Evolutionary conservation across 257 asterid genomes (phyloP).

Genomic region (Capsicum rhomboideum): DNA sequence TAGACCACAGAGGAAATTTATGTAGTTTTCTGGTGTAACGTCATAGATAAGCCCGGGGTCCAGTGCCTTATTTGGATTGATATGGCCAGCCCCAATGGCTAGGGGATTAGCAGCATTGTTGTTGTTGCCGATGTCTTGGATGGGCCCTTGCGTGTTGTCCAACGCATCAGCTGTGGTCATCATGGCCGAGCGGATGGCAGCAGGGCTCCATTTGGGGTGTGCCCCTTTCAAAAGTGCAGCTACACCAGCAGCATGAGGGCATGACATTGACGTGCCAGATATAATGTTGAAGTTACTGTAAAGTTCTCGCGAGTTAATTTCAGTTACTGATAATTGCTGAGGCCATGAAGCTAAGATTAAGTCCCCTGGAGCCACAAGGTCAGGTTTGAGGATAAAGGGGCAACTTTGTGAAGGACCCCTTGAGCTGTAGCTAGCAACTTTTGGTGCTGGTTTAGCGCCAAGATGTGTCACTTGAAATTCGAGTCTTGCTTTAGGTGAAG

Average conservation of each 20-base stretch:
- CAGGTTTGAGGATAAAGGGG: conserved; percentile 55
- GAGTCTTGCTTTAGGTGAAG: conserved; percentile 32
- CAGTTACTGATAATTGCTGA: not conserved
- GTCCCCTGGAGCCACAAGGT: conserved; percentile 52
- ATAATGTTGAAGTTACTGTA: conserved; percentile 39
- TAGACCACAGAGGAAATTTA: conserved; percentile 39
- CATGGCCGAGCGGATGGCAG: conserved; percentile 60
- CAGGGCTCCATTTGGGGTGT: conserved; percentile 59
- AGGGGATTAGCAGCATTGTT: conserved; percentile 37
- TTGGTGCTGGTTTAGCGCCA: conserved; percentile 48
- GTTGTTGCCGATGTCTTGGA: conserved; percentile 25
- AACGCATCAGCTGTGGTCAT: conserved; percentile 46
- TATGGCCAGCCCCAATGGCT: conserved; percentile 63
- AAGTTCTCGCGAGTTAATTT: conserved; percentile 13
- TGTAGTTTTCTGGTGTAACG: conserved; percentile 25
- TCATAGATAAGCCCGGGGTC: conserved; percentile 66
- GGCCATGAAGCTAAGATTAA: conserved; percentile 63
- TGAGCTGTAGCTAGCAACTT: conserved; percentile 57
- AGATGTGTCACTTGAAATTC: conserved; percentile 31
- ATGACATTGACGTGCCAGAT: conserved; percentile 75
- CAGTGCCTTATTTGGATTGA: conserved; percentile 53
- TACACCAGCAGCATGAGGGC: conserved; percentile 63
- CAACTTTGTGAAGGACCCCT: conserved; percentile 68
- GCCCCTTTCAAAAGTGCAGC: conserved; percentile 50
- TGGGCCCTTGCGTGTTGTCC: conserved; percentile 41